Evolutionary conservation across 495 filamentous ascomycete genomes (phyloP).

Genomic region (Talaromyces wortmannii): DNA sequence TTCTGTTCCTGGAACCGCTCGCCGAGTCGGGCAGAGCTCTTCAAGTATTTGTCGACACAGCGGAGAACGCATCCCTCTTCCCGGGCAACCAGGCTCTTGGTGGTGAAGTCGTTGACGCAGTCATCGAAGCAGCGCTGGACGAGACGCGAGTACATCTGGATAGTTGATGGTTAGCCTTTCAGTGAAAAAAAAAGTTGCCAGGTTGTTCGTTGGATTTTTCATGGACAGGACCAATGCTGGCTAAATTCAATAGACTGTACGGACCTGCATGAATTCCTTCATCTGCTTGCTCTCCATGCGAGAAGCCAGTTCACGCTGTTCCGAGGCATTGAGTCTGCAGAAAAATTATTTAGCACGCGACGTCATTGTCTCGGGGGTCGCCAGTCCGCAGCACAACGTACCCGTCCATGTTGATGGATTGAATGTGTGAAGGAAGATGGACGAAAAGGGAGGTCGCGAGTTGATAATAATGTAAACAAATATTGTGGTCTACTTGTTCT

Average conservation of each 20-base stretch:
- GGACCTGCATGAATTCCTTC: constrained; percentile 96
- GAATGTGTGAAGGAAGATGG: no score
- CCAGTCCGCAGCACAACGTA: constrained; percentile 12
- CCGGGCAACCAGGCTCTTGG: constrained; percentile 78
- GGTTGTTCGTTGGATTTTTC: no score
- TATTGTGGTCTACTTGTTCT: no score
- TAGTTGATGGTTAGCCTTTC: background rate
- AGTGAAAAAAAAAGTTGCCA: no score
- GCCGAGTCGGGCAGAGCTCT: constrained; percentile 75
- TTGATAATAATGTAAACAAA: no score
- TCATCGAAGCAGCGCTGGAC: constrained; percentile 94
- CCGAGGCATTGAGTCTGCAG: constrained; percentile 59
- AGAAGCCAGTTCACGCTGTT: constrained; percentile 84
- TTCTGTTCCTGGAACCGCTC: constrained; percentile 95
- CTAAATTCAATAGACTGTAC: background rate
- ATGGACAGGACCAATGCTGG: background rate
- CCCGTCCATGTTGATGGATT: constrained; percentile 34
- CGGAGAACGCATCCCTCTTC: constrained; percentile 88
- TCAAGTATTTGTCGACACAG: constrained; percentile 93
- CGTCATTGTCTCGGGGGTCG: background rate
- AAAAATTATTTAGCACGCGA: constrained; percentile 4
- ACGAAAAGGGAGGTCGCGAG: no score
- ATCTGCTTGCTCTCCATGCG: constrained; percentile 96
- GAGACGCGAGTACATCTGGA: constrained; percentile 91
- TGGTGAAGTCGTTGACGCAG: constrained; percentile 97